Conservation (phyloP, 129 eudicot species). For the Pulicaria dysenterica region DNA sequence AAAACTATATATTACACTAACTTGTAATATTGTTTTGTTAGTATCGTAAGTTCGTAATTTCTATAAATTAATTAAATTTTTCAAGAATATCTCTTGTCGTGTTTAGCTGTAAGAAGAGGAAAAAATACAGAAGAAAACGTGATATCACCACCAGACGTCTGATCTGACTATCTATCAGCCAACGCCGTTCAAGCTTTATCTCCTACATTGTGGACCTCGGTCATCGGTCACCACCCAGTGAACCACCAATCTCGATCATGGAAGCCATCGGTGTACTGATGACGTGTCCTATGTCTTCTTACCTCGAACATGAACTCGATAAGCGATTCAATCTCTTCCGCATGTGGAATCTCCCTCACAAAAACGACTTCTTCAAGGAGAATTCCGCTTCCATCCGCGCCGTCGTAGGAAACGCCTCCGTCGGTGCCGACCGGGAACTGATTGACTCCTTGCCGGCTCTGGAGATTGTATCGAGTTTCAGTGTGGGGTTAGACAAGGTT, state of each 20-base stretch:
- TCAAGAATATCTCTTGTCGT: too few species aligned
- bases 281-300: slow-evolving; percentile 48
- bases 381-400: slow-evolving; percentile 51
- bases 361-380: slow-evolving; percentile 37
- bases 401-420: slow-evolving; percentile 46
- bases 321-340: slow-evolving; percentile 61
- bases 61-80: too few species aligned
- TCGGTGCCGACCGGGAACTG: slow-evolving; percentile 51
- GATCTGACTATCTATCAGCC: not conserved
- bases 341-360: slow-evolving; percentile 49
- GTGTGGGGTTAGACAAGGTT: slow-evolving; percentile 66
- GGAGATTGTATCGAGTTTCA: slow-evolving; percentile 60
- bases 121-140: too few species aligned
- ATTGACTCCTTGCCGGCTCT: slow-evolving; percentile 58
- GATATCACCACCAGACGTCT: too few species aligned
- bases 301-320: slow-evolving; percentile 66
- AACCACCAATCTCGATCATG: slow-evolving; percentile 40
- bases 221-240: not conserved
- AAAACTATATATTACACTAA: too few species aligned
- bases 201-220: slow-evolving; percentile 4
- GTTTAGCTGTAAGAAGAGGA: too few species aligned
- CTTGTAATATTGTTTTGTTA: too few species aligned
- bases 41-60: too few species aligned
- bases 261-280: slow-evolving; percentile 62
- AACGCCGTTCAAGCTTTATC: not conserved